A percentile compares a stretch with the other conserved stretches of the same genome.
phyloP scores from a whole-genome alignment of 345 rosid genomes.

The Boechera stricta region DNA sequence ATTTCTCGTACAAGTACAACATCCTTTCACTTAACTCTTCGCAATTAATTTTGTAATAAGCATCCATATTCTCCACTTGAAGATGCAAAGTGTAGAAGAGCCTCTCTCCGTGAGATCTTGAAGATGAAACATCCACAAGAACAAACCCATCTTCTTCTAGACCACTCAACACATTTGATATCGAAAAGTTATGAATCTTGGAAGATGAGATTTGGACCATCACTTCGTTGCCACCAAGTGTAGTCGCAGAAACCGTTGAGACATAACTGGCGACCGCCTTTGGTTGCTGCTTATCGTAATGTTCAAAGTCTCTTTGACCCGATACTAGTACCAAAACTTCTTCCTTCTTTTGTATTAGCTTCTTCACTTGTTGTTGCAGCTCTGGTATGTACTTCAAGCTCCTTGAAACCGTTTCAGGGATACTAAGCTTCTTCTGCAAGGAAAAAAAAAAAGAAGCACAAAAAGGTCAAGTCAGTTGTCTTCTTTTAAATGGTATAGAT shows the following conservation, averaged over 20 bases:
- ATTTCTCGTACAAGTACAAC: conserved; percentile 43
- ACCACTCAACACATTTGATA: conserved; percentile 49
- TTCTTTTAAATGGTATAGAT: neutral
- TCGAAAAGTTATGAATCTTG: conserved; percentile 43
- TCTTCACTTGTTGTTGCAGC: conserved; percentile 52
- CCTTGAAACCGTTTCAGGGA: conserved; percentile 53
- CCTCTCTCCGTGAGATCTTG: conserved; percentile 56
- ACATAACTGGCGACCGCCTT: conserved; percentile 26
- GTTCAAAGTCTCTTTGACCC: conserved; percentile 34
- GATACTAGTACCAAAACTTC: conserved; percentile 49
- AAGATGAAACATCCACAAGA: conserved; percentile 61
- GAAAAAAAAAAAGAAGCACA: neutral
- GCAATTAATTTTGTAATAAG: conserved; percentile 26
- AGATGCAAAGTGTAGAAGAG: conserved; percentile 62
- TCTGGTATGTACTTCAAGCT: conserved; percentile 63
- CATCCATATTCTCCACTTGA: conserved; percentile 52
- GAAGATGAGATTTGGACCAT: conserved; percentile 53
- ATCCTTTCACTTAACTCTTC: conserved; percentile 49
- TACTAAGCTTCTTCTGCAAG: conserved; percentile 59
- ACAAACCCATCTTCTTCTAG: conserved; percentile 58
- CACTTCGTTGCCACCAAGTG: conserved; percentile 53
- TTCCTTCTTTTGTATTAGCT: conserved; percentile 48
- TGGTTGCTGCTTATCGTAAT: conserved; percentile 27
- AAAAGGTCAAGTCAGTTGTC: neutral
- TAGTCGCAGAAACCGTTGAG: conserved; percentile 48